A percentile compares a stretch with the other conserved stretches of the same genome.
Conservation (phyloP, 164 flowering plant genomes). For the Chimonanthus praecox region DNA sequence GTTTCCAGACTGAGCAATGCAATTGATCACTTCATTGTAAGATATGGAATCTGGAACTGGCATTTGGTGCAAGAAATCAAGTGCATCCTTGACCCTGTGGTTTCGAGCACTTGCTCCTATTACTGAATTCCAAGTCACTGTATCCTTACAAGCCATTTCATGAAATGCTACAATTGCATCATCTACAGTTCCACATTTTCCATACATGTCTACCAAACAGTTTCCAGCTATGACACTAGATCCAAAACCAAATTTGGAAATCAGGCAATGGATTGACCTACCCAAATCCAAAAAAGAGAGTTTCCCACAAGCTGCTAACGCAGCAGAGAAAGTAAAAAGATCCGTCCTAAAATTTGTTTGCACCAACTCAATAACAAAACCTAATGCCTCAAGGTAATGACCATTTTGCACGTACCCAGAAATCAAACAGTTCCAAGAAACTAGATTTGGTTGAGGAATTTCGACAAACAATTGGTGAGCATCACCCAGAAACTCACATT, state of each 20-base stretch:
- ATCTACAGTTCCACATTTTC: constrained; percentile 46
- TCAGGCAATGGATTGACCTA: constrained; percentile 43
- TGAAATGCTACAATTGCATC: constrained; percentile 40
- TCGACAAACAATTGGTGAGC: constrained; percentile 55
- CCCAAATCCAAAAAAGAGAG: constrained; percentile 32
- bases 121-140: constrained; percentile 63
- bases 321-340: constrained; percentile 43
- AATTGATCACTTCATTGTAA: constrained; percentile 52
- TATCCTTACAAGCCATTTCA: constrained; percentile 33
- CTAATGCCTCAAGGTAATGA: constrained; percentile 26
- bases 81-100: constrained; percentile 32
- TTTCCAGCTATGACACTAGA: constrained; percentile 32
- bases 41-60: constrained; percentile 61
- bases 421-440: constrained; percentile 66
- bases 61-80: constrained; percentile 35
- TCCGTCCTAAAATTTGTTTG: constrained; percentile 31
- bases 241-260: constrained; percentile 38
- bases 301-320: constrained; percentile 46
- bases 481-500: constrained; percentile 18
- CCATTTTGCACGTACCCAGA: constrained; percentile 50
- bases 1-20: constrained; percentile 47
- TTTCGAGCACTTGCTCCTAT: constrained; percentile 53
- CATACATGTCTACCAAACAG: constrained; percentile 71
- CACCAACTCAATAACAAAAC: constrained; percentile 38
- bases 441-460: constrained; percentile 49